Percentiles rank a stretch among this genome's conserved stretches.
These are phyloP conservation scores for Silybum marianum DNA, from an alignment of 129 eudicot genomes.

Conservation along the genomic window DNA sequence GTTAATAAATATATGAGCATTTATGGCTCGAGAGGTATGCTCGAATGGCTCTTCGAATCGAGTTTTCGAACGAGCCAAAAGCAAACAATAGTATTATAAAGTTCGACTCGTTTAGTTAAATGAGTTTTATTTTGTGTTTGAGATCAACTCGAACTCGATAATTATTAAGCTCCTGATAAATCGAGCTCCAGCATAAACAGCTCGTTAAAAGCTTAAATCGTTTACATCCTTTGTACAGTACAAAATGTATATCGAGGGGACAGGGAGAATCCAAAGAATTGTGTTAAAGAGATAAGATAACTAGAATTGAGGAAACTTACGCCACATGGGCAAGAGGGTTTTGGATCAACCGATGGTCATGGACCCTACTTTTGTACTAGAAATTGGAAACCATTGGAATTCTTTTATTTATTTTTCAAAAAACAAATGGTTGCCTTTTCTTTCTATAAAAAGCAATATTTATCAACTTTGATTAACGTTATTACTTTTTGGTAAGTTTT, in stretches of 20 bases:
- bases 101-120: too few relatives aligned
- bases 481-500: not conserved
- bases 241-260: not conserved
- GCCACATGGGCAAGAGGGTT: slow-evolving; percentile 36
- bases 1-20: too few relatives aligned
- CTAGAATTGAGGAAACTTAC: slow-evolving; percentile 18
- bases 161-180: too few relatives aligned
- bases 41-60: too few relatives aligned
- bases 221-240: too few relatives aligned
- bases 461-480: not conserved
- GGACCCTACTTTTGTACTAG: slow-evolving; percentile 35
- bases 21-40: too few relatives aligned
- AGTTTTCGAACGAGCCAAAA: too few relatives aligned
- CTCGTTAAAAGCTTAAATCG: too few relatives aligned
- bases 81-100: too few relatives aligned
- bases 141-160: too few relatives aligned
- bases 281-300: slow-evolving; percentile 1
- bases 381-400: slow-evolving; percentile 35
- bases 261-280: slow-evolving; percentile 26
- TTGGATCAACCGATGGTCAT: slow-evolving; percentile 31
- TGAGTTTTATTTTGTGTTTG: too few relatives aligned
- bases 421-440: not conserved
- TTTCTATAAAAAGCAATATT: not conserved
- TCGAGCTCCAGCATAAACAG: too few relatives aligned
- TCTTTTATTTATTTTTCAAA: not conserved